Percentiles rank a stretch among this genome's conserved stretches.
Evolutionary conservation across 495 filamentous ascomycete species (phyloP).

Genomic region (Podospora bellae-mahoneyi): DNA sequence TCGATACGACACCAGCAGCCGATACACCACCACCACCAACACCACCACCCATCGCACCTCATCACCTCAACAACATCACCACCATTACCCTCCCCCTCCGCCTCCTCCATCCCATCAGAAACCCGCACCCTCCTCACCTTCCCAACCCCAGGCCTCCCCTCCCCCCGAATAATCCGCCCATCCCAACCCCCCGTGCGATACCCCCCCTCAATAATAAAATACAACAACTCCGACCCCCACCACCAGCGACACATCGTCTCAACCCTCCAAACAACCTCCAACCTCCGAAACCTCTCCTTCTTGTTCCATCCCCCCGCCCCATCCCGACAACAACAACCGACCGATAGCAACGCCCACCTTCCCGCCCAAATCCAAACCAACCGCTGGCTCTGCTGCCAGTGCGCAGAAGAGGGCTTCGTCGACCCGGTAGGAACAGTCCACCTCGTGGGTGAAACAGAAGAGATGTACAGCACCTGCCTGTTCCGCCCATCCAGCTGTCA

Average conservation of each 20-base stretch:
- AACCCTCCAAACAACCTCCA: constrained; percentile 4
- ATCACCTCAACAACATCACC: neutral
- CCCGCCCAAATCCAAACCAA: constrained; percentile 21
- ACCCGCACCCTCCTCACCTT: constrained; percentile 27
- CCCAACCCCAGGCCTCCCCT: constrained; percentile 26
- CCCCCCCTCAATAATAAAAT: neutral
- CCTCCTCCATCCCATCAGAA: constrained; percentile 10
- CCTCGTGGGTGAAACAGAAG: neutral
- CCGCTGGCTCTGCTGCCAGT: constrained; percentile 32
- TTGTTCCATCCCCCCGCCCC: neutral
- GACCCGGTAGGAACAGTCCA: constrained; percentile 30
- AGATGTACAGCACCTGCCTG: constrained; percentile 6
- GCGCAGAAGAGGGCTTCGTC: constrained; percentile 18
- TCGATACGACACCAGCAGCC: neutral
- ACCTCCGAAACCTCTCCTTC: neutral
- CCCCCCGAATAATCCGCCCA: constrained; percentile 17
- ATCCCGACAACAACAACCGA: neutral
- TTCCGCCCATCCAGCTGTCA: constrained; percentile 19
- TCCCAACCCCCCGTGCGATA: constrained; percentile 15
- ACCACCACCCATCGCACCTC: neutral
- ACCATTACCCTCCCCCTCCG: neutral
- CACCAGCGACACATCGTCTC: neutral
- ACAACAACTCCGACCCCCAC: neutral
- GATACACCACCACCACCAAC: neutral
- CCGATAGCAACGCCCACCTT: neutral